phyloP scores from a whole-genome alignment of 768 basidiomycete species.

The Amanita muscaria region DNA sequence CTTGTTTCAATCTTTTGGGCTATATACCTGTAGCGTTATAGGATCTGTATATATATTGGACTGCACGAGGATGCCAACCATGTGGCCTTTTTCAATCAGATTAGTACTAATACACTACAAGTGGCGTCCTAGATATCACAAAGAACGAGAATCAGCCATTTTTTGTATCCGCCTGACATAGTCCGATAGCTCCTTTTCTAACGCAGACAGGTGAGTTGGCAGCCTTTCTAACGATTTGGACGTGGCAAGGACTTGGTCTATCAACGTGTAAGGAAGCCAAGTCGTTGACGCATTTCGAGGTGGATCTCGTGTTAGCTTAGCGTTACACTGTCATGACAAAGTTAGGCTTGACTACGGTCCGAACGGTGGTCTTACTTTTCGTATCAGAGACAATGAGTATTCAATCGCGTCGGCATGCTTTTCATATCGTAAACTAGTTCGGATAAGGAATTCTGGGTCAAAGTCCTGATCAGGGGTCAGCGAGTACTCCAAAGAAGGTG shows the following conservation, averaged over 20 bases:
- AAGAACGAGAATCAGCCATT: constrained; percentile 31
- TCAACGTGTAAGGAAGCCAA: constrained; percentile 77
- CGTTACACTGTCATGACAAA: constrained; percentile 37
- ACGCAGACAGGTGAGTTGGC: constrained; percentile 38
- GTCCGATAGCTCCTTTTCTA: constrained; percentile 52
- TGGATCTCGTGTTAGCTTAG: constrained; percentile 40
- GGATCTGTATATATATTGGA: constrained; percentile 20
- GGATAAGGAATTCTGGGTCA: constrained; percentile 80
- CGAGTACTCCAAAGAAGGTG: constrained; percentile 1
- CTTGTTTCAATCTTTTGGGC: constrained; percentile 12
- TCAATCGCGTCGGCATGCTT: constrained; percentile 70
- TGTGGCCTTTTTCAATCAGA: not conserved
- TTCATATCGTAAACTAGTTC: constrained; percentile 70
- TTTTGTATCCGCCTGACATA: constrained; percentile 66
- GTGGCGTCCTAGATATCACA: constrained; percentile 12
- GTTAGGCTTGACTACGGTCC: constrained; percentile 9
- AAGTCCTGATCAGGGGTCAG: constrained; percentile 37
- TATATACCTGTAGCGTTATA: constrained; percentile 26
- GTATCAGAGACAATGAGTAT: constrained; percentile 61
- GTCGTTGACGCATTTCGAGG: constrained; percentile 51
- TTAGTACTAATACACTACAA: constrained; percentile 1
- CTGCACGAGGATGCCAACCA: not conserved
- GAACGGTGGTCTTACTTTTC: constrained; percentile 41
- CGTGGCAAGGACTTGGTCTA: constrained; percentile 73
- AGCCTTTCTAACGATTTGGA: constrained; percentile 45